Evolutionary conservation across 352 stramenopile species (phyloP), one percentile per base, ranked within the genome.

Genomic region (Phytophthora sojae): DNA sequence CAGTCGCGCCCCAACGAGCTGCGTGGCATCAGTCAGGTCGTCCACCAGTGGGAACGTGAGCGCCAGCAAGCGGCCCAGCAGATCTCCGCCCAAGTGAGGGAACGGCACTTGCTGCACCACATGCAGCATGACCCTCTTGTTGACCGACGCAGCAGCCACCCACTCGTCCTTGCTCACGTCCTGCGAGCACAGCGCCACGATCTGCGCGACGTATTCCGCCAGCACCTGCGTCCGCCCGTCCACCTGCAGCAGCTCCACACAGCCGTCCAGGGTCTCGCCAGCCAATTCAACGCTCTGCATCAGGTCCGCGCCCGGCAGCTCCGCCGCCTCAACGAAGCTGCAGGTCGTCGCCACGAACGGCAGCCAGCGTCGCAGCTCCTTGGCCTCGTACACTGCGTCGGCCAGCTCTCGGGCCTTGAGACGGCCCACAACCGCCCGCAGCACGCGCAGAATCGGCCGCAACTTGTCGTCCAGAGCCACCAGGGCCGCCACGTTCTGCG

Each of bases 41-140:
- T 96, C 89, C 17, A 96, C 63, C 17, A 96, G 76, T 35, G 89
- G 89, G 19, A 96, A 91, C 25, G 91, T 85, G 29, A 96, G 76
- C 39, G 89, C 85, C 17, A 96, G 68, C 19, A 94, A 39, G 12
- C 88, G 88, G 1, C 89, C 89, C 14, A 95, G 77, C n/a, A 90
- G 26, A 29, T 95, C 89, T 9, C 85, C 84, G 0, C 82, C 83
- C 2, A 96, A 61, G 47, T 89, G 64, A 17, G 89, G 89, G 21
- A 81, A 85, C n/a, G 60, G 9, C 15, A 95, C 76, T 61, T 92
- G 79, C 53, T 77, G 45, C 15, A 91, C 71, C 51, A 92, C 55
- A 63, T 65, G 86, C 53, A 79, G 60, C 49, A 96, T 73, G 17
- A 85, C 83, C 49, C 83, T 69, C 62, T 92, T 94, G n/a, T 77